phyloP scores from a whole-genome alignment of 2,329 filamentous ascomycete genomes.

The Penicillium sp. region DNA sequence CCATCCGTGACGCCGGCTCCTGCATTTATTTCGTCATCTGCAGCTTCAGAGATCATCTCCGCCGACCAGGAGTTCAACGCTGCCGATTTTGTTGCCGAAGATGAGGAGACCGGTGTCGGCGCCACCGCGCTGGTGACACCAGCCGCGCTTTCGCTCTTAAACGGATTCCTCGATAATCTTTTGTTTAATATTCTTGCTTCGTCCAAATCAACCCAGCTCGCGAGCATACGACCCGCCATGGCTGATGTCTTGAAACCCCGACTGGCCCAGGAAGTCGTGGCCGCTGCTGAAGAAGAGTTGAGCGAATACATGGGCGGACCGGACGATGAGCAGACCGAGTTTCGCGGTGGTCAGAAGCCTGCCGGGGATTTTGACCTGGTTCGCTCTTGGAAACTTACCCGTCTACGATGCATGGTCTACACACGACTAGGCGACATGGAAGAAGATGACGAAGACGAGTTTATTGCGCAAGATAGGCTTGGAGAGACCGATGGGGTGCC shows the following conservation, averaged over 20 bases:
- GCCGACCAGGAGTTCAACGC: slow-evolving; percentile 78
- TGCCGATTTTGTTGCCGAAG: slow-evolving; percentile 67
- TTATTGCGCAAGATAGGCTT: slow-evolving; percentile 77
- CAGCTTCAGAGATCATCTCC: slow-evolving; percentile 87
- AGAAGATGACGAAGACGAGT: slow-evolving; percentile 92
- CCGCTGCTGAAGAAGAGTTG: slow-evolving; percentile 80
- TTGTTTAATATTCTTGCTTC: slow-evolving; percentile 84
- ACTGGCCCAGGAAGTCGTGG: slow-evolving; percentile 79
- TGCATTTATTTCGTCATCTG: slow-evolving; percentile 82
- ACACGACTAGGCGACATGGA: slow-evolving; percentile 95
- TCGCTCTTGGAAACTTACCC: slow-evolving; percentile 87
- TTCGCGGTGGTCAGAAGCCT: slow-evolving; percentile 53
- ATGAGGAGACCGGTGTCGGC: slow-evolving; percentile 63
- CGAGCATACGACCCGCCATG: slow-evolving; percentile 75
- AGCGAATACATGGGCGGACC: slow-evolving; percentile 79
- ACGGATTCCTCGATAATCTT: slow-evolving; percentile 89
- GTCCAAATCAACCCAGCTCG: slow-evolving; percentile 74
- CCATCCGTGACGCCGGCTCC: slow-evolving; percentile 73
- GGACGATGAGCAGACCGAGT: slow-evolving; percentile 69
- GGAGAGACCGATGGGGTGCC: slow-evolving; percentile 57
- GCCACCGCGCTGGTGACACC: slow-evolving; percentile 72
- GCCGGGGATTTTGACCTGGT: slow-evolving; percentile 80
- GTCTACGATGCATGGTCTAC: slow-evolving; percentile 96
- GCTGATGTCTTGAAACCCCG: slow-evolving; percentile 84
- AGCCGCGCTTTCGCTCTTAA: slow-evolving; percentile 73